Evolutionary conservation across 345 rosid genomes (phyloP).

Genomic region (Stellera chamaejasme): DNA sequence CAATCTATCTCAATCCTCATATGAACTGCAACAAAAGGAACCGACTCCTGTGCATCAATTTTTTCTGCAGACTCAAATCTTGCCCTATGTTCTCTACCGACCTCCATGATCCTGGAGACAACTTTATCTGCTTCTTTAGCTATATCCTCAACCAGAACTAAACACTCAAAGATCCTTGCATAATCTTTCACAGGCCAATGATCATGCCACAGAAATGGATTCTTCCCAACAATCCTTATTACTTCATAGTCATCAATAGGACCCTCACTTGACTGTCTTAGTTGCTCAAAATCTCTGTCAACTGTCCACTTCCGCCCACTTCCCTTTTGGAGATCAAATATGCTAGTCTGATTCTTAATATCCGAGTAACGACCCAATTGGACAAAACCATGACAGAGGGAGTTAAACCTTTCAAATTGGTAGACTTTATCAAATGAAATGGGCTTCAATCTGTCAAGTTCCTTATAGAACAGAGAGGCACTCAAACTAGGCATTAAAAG

Average conservation of each 20-base stretch:
- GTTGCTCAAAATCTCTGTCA: constrained; percentile 70
- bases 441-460: constrained; percentile 68
- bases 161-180: constrained; percentile 80
- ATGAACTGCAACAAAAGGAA: constrained; percentile 76
- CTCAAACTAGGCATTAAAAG: constrained; percentile 93
- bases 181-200: constrained; percentile 95
- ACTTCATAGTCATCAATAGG: constrained; percentile 52
- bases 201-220: constrained; percentile 97
- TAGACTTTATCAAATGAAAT: constrained; percentile 75
- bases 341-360: constrained; percentile 34
- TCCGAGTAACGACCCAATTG: constrained; percentile 51
- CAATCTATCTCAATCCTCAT: constrained; percentile 98
- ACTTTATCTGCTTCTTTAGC: constrained; percentile 70
- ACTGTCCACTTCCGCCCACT: constrained; percentile 95
- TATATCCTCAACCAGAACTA: constrained; percentile 68
- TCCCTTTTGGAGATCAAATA: constrained; percentile 62
- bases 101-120: constrained; percentile 55
- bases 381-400: constrained; percentile 69
- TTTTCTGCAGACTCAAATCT: constrained; percentile 11
- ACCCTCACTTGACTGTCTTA: constrained; percentile 31
- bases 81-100: constrained; percentile 31
- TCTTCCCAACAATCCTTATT: constrained; percentile 64
- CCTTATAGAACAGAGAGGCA: constrained; percentile 91
- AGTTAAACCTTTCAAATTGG: constrained; percentile 61
- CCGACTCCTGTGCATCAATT: constrained; percentile 7